phyloP scores from a whole-genome alignment of 768 basidiomycete genomes.

The Xerocomus spinulosus region DNA sequence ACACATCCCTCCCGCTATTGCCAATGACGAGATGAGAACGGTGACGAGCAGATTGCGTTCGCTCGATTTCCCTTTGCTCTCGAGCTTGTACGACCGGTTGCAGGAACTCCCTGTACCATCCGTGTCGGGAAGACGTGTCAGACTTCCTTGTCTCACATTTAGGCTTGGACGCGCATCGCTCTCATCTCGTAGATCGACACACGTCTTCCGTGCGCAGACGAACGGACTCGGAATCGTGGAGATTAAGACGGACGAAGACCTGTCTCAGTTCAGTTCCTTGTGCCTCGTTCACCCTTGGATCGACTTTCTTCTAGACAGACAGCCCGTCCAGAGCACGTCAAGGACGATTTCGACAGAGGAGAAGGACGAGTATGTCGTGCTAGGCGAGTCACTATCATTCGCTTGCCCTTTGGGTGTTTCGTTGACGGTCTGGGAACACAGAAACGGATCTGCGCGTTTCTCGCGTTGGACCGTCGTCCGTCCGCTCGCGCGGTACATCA shows the following conservation, averaged over 20 bases:
- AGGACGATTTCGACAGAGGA: background rate
- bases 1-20: background rate
- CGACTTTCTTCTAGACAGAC: constrained; percentile 7
- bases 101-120: background rate
- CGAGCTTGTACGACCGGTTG: constrained; percentile 1
- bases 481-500: background rate
- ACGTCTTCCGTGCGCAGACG: background rate
- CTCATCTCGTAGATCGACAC: background rate
- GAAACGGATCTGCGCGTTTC: background rate
- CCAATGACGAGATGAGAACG: background rate
- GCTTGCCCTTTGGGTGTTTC: too few species aligned
- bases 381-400: background rate
- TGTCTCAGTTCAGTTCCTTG: background rate
- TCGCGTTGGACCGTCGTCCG: background rate
- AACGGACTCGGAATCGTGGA: constrained; percentile 2
- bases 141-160: constrained; percentile 8
- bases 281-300: constrained; percentile 11
- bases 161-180: background rate
- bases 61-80: too few species aligned
- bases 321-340: background rate
- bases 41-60: background rate
- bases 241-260: constrained; percentile 5
- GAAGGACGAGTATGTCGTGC: background rate
- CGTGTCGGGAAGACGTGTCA: constrained; percentile 1
- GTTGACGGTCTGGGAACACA: too few species aligned